Evolutionary conservation across 768 basidiomycete species (phyloP), one percentile per base, ranked within the genome.

Genomic region (Hypsizygus marmoreus): DNA sequence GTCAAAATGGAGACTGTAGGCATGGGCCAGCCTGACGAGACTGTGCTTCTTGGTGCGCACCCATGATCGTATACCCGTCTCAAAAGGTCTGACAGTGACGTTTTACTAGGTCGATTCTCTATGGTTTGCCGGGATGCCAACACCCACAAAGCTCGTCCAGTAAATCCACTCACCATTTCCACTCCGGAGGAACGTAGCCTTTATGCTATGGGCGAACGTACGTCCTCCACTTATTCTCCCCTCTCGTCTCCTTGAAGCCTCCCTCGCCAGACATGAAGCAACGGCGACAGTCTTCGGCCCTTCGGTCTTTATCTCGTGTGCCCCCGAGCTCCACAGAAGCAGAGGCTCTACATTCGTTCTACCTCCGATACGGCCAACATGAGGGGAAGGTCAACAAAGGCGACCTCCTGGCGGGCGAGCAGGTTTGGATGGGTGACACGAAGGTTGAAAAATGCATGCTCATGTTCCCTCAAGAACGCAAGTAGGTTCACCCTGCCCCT

Each of bases 381-480:
- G 63, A 71, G 19, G 57, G 55, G 4, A 53, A 51, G 12, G 54
- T 41, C 13, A 45, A 53, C 10, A 50, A 46, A 16, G 43, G 51
- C 2, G 20, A 53, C 19, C 20, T 28, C 8, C 69, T 62, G 6
- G 36, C 35, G 3, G 61, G 64, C 14, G 76, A 84, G 45, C 72
- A 76, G 11, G 85, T 88, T 0, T 84, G 79, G 76, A 88, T 91
- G 81, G 81, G 79, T 0, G 84, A 89, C 47, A 90, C 89, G 0
- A 71, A 73, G 42, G 63, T 87, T 17, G 84, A 87, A 63, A 80
- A 80, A 54, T 79, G 75, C 16, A 76, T 87, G 74, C 66, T 90
- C 22, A 90, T 91, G 86, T 89, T 90, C 60, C 89, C 88, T 0
- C 89, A 91, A 67, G 88, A 89, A 59, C 76, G 88, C 57, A 91